Evolutionary conservation across 352 stramenopile genomes (phyloP).

Genomic region (Achlya hypogyna): DNA sequence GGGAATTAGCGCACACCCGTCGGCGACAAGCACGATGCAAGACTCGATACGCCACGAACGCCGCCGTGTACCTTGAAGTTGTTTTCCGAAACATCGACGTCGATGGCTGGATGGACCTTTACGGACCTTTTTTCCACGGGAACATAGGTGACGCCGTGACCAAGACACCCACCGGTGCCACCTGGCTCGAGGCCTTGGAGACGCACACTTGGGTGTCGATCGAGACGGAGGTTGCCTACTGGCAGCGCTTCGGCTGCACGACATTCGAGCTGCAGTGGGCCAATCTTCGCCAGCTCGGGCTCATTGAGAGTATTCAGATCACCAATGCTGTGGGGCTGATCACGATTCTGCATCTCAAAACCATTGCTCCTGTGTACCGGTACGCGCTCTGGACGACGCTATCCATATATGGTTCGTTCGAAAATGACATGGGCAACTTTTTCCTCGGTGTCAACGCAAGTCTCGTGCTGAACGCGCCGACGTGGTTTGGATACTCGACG

Average conservation of each 20-base stretch:
- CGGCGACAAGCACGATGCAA: background rate
- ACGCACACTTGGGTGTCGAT: background rate
- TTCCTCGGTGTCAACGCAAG: background rate
- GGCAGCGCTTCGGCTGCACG: background rate
- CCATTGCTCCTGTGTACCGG: background rate
- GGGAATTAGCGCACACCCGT: constrained; percentile 2
- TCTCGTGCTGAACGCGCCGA: background rate
- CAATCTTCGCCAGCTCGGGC: background rate
- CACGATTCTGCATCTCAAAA: constrained; percentile 2
- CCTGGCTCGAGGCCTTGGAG: background rate
- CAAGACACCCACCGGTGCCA: background rate
- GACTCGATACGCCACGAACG: background rate
- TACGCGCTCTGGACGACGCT: constrained; percentile 5
- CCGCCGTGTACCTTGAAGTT: constrained; percentile 13
- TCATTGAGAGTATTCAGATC: background rate
- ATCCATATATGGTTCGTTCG: background rate
- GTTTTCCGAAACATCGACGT: constrained; percentile 10
- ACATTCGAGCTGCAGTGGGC: constrained; percentile 4
- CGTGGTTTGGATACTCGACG: background rate
- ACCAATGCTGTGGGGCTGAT: background rate
- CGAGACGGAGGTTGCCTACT: background rate
- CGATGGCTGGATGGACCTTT: background rate
- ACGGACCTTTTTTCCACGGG: background rate
- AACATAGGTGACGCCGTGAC: background rate
- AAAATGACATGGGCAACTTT: constrained; percentile 15